phyloP scores from a whole-genome alignment of 2,329 filamentous ascomycete genomes.

The Ilyonectria sp. region DNA sequence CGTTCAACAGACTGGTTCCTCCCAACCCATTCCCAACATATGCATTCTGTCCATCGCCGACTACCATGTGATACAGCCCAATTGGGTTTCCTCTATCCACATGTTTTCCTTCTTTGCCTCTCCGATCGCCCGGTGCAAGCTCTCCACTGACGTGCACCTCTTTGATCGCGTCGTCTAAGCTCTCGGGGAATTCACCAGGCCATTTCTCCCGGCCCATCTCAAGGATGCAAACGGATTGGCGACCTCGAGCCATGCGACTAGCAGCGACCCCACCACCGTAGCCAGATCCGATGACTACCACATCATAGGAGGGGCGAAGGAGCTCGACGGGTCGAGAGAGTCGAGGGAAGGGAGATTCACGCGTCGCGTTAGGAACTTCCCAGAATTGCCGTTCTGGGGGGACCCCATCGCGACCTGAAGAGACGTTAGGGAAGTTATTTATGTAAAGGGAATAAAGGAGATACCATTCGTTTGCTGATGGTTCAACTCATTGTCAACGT shows the following conservation, averaged over 20 bases:
- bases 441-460: neutral
- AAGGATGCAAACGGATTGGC: constrained; percentile 74
- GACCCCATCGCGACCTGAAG: neutral
- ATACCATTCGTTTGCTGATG: neutral
- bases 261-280: constrained; percentile 79
- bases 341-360: neutral
- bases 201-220: constrained; percentile 76
- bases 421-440: neutral
- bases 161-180: constrained; percentile 60
- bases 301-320: constrained; percentile 66
- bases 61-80: constrained; percentile 74
- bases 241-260: constrained; percentile 71
- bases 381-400: neutral
- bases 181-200: constrained; percentile 76
- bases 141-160: constrained; percentile 72
- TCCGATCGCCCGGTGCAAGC: constrained; percentile 49
- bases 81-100: constrained; percentile 67
- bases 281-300: constrained; percentile 77
- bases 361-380: neutral
- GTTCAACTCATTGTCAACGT: neutral
- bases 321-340: neutral
- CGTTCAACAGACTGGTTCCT: constrained; percentile 77
- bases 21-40: constrained; percentile 75
- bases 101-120: constrained; percentile 24
- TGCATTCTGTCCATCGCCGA: constrained; percentile 76